Conservation (phyloP, 352 stramenopile genomes). For the Globisporangium sylvaticum region DNA sequence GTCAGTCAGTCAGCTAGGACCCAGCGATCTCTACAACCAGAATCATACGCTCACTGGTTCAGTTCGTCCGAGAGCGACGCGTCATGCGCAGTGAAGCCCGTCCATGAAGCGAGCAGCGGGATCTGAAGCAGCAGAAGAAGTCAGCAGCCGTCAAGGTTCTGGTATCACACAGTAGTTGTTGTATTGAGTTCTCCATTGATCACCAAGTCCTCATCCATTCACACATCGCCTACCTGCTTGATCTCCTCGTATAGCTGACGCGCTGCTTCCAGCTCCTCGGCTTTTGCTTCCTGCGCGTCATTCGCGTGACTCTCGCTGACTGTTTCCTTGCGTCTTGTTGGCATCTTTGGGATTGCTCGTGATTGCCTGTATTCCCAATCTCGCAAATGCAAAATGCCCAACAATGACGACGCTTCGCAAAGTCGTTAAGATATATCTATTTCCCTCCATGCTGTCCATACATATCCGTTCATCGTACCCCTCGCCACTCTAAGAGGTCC, state of each 20-base stretch:
- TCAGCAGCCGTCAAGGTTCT: background rate
- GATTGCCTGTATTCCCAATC: background rate
- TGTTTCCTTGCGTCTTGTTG: background rate
- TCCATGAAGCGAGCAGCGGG: constrained; percentile 47
- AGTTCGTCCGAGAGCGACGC: constrained; percentile 42
- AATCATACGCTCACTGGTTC: constrained; percentile 27
- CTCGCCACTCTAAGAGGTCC: no score
- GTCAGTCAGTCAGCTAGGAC: background rate
- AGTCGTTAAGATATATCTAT: background rate
- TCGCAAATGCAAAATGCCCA: background rate
- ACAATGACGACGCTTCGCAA: constrained; percentile 9
- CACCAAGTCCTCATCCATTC: background rate
- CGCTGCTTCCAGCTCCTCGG: constrained; percentile 1
- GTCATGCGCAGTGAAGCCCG: constrained; percentile 33
- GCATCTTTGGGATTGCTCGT: background rate
- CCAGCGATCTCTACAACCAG: background rate
- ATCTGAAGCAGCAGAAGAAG: constrained; percentile 19
- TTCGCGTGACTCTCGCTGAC: background rate
- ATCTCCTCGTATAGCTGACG: constrained; percentile 20
- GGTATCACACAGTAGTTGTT: background rate
- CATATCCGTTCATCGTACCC: no score
- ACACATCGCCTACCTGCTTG: constrained; percentile 16
- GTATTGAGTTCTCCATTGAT: background rate
- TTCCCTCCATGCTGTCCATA: background rate
- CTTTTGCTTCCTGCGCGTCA: background rate